Conservation (phyloP, 176 grass and related monocot genomes). For the Rhynchospora tenuis region DNA sequence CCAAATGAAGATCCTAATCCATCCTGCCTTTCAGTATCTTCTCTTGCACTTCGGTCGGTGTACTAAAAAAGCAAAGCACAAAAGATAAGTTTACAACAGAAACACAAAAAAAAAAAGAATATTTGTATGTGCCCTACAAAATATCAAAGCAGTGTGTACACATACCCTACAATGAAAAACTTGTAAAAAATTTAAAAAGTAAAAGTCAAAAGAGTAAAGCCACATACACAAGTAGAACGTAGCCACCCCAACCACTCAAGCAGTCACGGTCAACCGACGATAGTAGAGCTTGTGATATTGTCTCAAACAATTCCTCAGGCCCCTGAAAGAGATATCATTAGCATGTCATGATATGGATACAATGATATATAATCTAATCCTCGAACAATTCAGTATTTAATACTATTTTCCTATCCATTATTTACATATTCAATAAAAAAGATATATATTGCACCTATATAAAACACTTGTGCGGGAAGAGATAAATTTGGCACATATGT, state of each 20-base stretch:
- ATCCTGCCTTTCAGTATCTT: slow-evolving; percentile 80
- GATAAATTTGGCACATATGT: background rate
- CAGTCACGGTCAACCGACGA: slow-evolving; percentile 86
- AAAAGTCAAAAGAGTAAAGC: background rate
- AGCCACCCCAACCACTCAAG: slow-evolving; percentile 82
- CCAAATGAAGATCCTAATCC: slow-evolving; percentile 43
- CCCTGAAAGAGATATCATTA: slow-evolving; percentile 41
- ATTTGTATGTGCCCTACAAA: background rate
- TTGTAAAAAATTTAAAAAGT: background rate
- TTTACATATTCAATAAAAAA: background rate
- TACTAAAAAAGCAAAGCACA: slow-evolving; percentile 36
- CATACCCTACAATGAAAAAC: too few relatives aligned
- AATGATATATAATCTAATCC: background rate
- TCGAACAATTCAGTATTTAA: slow-evolving; percentile 4
- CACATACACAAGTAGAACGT: slow-evolving; percentile 89
- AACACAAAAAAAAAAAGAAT: background rate
- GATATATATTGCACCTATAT: background rate
- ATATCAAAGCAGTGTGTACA: background rate
- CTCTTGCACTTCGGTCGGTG: slow-evolving; percentile 81
- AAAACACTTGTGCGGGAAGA: background rate
- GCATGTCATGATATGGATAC: background rate
- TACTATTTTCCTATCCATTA: background rate
- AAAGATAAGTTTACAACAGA: background rate
- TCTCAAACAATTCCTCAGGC: slow-evolving; percentile 89
- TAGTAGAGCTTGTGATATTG: slow-evolving; percentile 80